Conservation (phyloP, 148 eudicot species). For the Diospyros lotus region DNA sequence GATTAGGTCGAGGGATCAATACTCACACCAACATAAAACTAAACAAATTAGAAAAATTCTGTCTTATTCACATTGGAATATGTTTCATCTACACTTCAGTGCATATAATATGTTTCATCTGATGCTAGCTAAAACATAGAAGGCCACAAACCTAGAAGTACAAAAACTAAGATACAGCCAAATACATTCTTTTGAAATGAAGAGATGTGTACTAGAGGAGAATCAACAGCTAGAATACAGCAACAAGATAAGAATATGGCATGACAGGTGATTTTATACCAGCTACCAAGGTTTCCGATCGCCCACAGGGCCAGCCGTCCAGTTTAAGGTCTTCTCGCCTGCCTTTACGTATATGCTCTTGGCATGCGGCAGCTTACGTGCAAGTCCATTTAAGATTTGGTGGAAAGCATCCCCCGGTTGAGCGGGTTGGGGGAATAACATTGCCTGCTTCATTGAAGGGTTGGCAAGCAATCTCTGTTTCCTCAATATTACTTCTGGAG, state of each 20-base stretch:
- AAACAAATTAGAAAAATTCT: too few relatives aligned
- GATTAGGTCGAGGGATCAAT: too few relatives aligned
- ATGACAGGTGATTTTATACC: not conserved
- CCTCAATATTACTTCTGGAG: conserved; percentile 79
- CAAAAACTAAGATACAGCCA: not conserved
- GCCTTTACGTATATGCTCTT: conserved; percentile 49
- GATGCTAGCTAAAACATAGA: not conserved
- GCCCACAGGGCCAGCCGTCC: conserved; percentile 94
- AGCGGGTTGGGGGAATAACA: conserved; percentile 95
- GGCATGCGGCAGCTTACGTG: conserved; percentile 84
- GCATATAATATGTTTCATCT: too few relatives aligned
- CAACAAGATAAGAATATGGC: not conserved
- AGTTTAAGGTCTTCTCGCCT: conserved; percentile 71
- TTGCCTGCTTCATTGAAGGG: conserved; percentile 97
- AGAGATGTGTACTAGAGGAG: not conserved
- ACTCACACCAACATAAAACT: too few relatives aligned
- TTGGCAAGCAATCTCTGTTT: conserved; percentile 92
- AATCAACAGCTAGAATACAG: not conserved
- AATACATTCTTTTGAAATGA: not conserved
- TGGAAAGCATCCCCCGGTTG: conserved; percentile 96
- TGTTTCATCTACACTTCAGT: too few relatives aligned
- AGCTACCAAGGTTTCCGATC: conserved; percentile 95
- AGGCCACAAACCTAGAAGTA: not conserved
- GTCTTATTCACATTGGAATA: too few relatives aligned
- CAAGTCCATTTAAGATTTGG: conserved; percentile 94